Evolutionary conservation across 108 stramenopile species (phyloP), one percentile per base, ranked within the genome.

Genomic region (Mayamaea pseudoterrestris): DNA sequence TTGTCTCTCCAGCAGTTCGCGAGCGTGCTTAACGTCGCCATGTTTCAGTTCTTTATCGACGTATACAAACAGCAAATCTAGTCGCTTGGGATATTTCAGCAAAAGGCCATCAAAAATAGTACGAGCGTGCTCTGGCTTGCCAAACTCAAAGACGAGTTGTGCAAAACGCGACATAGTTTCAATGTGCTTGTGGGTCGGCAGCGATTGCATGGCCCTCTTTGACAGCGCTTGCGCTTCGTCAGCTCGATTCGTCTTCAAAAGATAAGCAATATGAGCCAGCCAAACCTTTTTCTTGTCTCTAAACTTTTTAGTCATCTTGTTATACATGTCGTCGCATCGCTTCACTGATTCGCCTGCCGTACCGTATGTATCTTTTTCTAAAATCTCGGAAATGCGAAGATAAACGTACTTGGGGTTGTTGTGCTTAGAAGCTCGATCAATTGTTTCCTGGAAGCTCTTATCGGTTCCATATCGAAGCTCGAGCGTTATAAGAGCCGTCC

Each of bases 11-110:
- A 95, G 76, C 29, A 95, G 64, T 14, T 68, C 43, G 35, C 96
- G 63, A 0, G 93, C 93, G 7, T 66, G 58, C 3, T 68, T 53
- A 8, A 92, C 37, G 24, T 90, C 86, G 20, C 94, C 95, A 40
- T 54, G 50, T 60, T 96, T 96, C 20, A 95, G 70, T 67, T 98
- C 97, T 55, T 93, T 91, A 60, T 98, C 97, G 42, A 94, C 54
- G 57, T 88, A 93, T 0, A 96, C 78, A 61, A 91, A 93, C 49
- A 92, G 67, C 5, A 98, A 43, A 65, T 98, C 97, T 55, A 93
- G 61, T 35, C 94, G 81, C 40, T 94, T 98, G 4, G 86, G 81
- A 54, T 91, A 62, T 47, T 87, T 93, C 21, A 54, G 58, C 26
- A 95, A 45, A 0, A 98, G 50, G 1, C 83, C 89, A 50, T 93